Conservation (phyloP, 2,329 filamentous ascomycete genomes). For the Arachnomyces sp. region DNA sequence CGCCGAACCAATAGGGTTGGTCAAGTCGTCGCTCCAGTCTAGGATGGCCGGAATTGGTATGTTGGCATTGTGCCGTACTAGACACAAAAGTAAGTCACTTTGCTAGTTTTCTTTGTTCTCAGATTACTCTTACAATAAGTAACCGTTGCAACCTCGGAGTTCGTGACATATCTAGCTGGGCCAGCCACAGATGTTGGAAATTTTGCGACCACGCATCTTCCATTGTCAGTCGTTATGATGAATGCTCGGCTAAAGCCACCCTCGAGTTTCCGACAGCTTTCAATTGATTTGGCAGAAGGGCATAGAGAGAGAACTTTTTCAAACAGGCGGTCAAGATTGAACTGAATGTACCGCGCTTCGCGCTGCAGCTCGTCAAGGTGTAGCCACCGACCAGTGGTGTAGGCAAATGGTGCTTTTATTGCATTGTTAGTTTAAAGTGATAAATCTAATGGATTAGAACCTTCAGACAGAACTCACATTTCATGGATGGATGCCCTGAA, state of each 20-base stretch:
- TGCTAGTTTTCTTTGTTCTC: not conserved
- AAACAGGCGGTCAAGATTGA: slow-evolving; percentile 35
- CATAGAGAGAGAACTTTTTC: slow-evolving; percentile 28
- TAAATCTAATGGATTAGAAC: too few relatives aligned
- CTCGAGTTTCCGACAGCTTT: slow-evolving; percentile 35
- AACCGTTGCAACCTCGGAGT: slow-evolving; percentile 38
- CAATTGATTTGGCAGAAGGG: slow-evolving; percentile 27
- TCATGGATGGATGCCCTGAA: too few relatives aligned
- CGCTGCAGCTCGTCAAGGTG: slow-evolving; percentile 29
- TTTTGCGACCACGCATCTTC: slow-evolving; percentile 31
- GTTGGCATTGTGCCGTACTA: slow-evolving; percentile 30
- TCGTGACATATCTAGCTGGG: slow-evolving; percentile 28
- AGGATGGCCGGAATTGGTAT: slow-evolving; percentile 38
- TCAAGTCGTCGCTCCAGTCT: slow-evolving; percentile 34
- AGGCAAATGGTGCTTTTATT: slow-evolving; percentile 15
- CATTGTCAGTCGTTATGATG: slow-evolving; percentile 35
- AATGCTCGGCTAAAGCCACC: slow-evolving; percentile 40
- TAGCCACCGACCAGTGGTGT: slow-evolving; percentile 33
- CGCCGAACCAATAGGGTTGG: slow-evolving; percentile 27
- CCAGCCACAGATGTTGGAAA: slow-evolving; percentile 36
- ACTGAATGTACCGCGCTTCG: slow-evolving; percentile 29
- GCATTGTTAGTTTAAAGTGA: too few relatives aligned
- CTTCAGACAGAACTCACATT: too few relatives aligned
- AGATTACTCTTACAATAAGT: slow-evolving; percentile 28
- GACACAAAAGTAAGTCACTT: not conserved